phyloP scores from a whole-genome alignment of 306 rosid species.

The Spatholobus suberectus region DNA sequence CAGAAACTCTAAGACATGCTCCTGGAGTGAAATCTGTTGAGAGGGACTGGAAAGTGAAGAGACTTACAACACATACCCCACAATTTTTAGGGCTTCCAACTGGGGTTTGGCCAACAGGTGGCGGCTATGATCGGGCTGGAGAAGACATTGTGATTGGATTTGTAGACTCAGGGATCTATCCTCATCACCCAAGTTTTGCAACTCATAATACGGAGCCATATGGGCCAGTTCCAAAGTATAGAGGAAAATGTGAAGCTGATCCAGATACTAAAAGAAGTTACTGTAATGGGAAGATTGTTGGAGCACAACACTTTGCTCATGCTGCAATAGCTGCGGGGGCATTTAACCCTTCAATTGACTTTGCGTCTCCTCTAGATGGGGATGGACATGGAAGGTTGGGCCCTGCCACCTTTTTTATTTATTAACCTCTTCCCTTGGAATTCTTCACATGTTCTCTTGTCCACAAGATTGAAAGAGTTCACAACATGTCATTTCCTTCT shows the following conservation, averaged over 20 bases:
- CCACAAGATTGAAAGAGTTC: constrained; percentile 19
- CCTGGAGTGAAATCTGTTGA: constrained; percentile 90
- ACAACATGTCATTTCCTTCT: constrained; percentile 20
- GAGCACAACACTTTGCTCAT: constrained; percentile 98
- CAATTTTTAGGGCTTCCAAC: constrained; percentile 99
- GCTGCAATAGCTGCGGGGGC: constrained; percentile 98
- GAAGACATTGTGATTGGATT: constrained; percentile 97
- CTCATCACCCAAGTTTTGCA: constrained; percentile 94
- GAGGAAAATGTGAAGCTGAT: constrained; percentile 95
- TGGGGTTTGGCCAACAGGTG: constrained; percentile 99
- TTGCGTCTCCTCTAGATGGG: constrained; percentile 96
- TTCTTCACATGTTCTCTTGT: not conserved
- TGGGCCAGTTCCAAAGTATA: constrained; percentile 82
- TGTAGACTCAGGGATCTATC: constrained; percentile 95
- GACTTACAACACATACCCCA: constrained; percentile 96
- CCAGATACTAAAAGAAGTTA: constrained; percentile 79
- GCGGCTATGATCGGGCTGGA: constrained; percentile 98
- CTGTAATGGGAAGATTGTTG: constrained; percentile 97
- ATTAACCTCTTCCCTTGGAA: constrained; percentile 25
- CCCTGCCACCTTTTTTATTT: constrained; percentile 21
- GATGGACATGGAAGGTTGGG: constrained; percentile 99
- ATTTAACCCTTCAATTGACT: constrained; percentile 90
- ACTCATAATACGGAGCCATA: constrained; percentile 71
- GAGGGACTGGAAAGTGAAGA: constrained; percentile 96
- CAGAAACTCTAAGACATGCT: constrained; percentile 84